Base-by-base conservation (phyloP, 768 basidiomycete species). In the Lentinula lateritia region DNA sequence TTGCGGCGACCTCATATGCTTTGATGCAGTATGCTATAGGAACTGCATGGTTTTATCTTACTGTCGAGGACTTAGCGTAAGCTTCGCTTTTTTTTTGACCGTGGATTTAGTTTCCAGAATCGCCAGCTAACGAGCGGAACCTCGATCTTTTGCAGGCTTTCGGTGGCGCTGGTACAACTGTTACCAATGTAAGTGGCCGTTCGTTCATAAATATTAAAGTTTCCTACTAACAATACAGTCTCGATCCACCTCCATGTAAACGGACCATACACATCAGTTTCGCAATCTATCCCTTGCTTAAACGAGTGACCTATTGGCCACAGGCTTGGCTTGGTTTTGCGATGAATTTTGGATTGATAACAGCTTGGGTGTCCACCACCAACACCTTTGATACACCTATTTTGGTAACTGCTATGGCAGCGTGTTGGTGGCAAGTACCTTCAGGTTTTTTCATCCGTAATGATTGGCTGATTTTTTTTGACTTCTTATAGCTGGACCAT, bases 281-380 rank as follows among this genome's bases (percentile, higher is more conserved):
- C 62, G 73, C 74, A 7, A 68, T 81, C 54, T 83, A 82, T 67
- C 84, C 84, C 12, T 73, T 85, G 7, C 72, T 85, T 57, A 86
- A 86, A 65, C 75, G 84, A 7, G 69, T 79, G 42, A 85, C 84
- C 0, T 71, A 83, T 63, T 86, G 83, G 83, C 84, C 84, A 0
- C 84, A 86, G 65, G 82, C 83, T 0, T 85, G 82, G 82, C 78
- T 86, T 1, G 84, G 84, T 28, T 72, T 84, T 58, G 80, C 81
- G 7, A 83, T 85, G 80, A 84, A 82, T 63, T 82, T 83, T 59
- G 80, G 83, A 12, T 74, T 82, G 62, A 69, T 79, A 39, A 79
- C 80, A 2, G 75, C 80, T 0, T 84, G 81, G 82, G 67, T 78
- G 10, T 71, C 80, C 0, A 71, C 74, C 4, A 76, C 76, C 2